phyloP scores from a whole-genome alignment of 805 yeast species.

The Middelhovenomyces tepae region DNA sequence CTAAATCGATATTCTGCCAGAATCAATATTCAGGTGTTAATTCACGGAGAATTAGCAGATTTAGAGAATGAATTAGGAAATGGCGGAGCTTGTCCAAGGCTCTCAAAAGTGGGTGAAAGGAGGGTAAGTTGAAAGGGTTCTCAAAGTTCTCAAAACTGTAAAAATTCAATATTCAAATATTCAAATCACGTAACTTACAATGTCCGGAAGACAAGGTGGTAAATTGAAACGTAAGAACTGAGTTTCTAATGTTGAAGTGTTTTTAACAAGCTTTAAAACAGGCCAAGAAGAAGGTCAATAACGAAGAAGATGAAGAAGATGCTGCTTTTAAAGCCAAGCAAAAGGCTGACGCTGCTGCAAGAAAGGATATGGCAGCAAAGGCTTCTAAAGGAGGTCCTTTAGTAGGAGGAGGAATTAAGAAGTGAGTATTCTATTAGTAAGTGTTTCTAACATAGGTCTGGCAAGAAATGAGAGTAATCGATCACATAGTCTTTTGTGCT shows the following conservation, averaged over 20 bases:
- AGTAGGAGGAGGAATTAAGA: slow-evolving; percentile 92
- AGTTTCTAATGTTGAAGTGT: background rate
- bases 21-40: too few relatives aligned
- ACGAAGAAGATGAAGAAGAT: slow-evolving; percentile 72
- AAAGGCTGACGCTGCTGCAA: slow-evolving; percentile 89
- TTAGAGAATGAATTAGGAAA: too few relatives aligned
- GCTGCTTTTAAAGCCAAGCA: slow-evolving; percentile 86
- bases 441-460: slow-evolving; percentile 7
- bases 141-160: too few relatives aligned
- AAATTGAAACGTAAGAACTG: slow-evolving; percentile 67
- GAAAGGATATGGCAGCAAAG: slow-evolving; percentile 79
- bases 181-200: too few relatives aligned
- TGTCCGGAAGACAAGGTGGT: slow-evolving; percentile 98
- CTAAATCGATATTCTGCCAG: too few relatives aligned
- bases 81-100: too few relatives aligned
- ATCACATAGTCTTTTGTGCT: background rate
- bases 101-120: too few relatives aligned
- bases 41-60: too few relatives aligned
- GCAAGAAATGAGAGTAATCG: slow-evolving; percentile 12
- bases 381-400: slow-evolving; percentile 88
- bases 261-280: slow-evolving; percentile 47
- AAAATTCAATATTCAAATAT: too few relatives aligned
- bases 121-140: too few relatives aligned
- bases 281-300: slow-evolving; percentile 73
- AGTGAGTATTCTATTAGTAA: slow-evolving; percentile 31